Evolutionary conservation across 768 basidiomycete species (phyloP), one percentile per base, ranked within the genome.

Genomic region (Lanmaoa pseudosensibilis): DNA sequence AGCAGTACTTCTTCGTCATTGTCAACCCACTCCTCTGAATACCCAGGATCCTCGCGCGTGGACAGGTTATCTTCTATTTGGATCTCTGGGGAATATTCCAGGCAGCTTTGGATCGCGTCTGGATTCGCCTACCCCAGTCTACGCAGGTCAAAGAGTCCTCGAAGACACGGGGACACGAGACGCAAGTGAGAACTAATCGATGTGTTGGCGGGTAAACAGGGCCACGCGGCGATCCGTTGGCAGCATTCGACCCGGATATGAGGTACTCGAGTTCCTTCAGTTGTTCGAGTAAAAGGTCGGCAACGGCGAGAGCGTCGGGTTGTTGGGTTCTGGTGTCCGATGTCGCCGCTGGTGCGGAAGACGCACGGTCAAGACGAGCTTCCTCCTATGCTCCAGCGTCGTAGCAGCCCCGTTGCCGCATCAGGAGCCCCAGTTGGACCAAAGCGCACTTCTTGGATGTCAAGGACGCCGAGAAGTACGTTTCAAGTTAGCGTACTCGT

Each of bases 101-200:
- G 34, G 23, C 60, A 54, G n/a, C 46, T 72, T 36, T 70, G 71
- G 9, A 48, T 55, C 8, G 58, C 46, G 41, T 71, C 57, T 30
- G 54, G 34, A 49, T 70, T 70, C 23, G 45, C 50, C 23, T 59
- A 57, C 4, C 71, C 65, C 2, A 70, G 69, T 19, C 69, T 70
- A 16, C 33, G 66, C 10, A 69, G 33, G 46, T 70, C 71, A 38
- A 71, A 72, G 51, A 71, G 64, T 11, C 71, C 71, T 15, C 61
- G 69, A 44, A 70, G 69, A 39, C 69, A 71, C 30, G 71, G 71
- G 10, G 71, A 61, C 18, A 60, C 36, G 10, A 46, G 38, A 23
- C 49, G 55, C 18, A 68, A 46, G 19, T 58, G 60, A 46, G 59
- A 46, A 34, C 40, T 25, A 23, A 55, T 49, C 0, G 70, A 68